Conservation (phyloP, 164 flowering plant species). For the Magnolia sinica region DNA sequence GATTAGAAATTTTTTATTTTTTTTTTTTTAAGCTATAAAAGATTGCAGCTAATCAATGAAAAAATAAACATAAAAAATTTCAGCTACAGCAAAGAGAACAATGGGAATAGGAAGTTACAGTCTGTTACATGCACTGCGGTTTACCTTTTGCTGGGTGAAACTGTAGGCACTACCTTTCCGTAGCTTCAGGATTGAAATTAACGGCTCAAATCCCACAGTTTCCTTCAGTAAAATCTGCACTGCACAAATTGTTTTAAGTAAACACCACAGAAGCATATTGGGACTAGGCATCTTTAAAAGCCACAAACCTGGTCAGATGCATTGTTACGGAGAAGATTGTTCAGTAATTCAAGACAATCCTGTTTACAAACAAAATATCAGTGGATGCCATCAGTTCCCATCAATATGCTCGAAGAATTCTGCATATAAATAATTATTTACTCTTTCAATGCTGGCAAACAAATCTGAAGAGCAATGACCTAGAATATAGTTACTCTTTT, state of each 20-base stretch:
- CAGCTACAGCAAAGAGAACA: constrained; percentile 2
- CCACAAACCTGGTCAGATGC: constrained; percentile 81
- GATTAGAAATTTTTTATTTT: too few relatives aligned
- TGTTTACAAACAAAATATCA: constrained; percentile 24
- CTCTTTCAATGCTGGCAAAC: not conserved
- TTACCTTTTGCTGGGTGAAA: constrained; percentile 96
- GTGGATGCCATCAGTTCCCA: not conserved
- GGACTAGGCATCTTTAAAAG: not conserved
- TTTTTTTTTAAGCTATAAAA: not conserved
- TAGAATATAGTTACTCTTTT: not conserved
- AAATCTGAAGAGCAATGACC: not conserved
- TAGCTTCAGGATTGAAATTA: constrained; percentile 79
- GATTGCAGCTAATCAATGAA: not conserved
- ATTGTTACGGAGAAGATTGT: constrained; percentile 80
- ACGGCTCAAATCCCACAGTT: constrained; percentile 87
- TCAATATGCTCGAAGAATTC: not conserved
- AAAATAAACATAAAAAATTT: not conserved
- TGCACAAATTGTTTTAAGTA: constrained; percentile 9
- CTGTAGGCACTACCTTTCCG: constrained; percentile 63
- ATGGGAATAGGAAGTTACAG: constrained; percentile 2
- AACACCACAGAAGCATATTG: not conserved
- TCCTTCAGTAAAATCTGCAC: constrained; percentile 77
- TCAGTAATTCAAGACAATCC: constrained; percentile 95
- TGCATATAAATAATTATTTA: not conserved
- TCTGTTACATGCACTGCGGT: constrained; percentile 12